phyloP scores from a whole-genome alignment of 805 yeast genomes.

The Kuraishia molischiana region DNA sequence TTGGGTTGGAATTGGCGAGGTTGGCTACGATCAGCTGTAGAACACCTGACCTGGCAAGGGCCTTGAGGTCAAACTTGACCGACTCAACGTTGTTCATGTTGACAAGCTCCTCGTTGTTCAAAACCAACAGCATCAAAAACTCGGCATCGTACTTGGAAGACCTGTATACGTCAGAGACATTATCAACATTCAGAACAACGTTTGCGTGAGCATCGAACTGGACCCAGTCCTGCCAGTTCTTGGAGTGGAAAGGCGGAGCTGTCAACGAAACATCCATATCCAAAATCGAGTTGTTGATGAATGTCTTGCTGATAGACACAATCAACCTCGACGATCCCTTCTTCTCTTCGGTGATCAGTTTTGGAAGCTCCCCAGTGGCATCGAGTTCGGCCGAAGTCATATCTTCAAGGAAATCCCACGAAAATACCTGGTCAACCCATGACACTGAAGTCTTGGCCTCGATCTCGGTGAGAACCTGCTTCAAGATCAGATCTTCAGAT shows the following conservation, averaged over 20 bases:
- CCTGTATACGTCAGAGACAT: slow-evolving; percentile 14
- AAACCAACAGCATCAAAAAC: slow-evolving; percentile 49
- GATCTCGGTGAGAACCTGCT: slow-evolving; percentile 41
- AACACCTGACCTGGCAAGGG: slow-evolving; percentile 45
- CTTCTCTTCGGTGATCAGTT: slow-evolving; percentile 33
- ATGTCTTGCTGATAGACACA: slow-evolving; percentile 38
- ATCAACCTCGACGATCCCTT: slow-evolving; percentile 33
- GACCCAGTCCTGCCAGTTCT: slow-evolving; percentile 19
- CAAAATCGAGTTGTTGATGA: slow-evolving; percentile 37
- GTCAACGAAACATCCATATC: slow-evolving; percentile 21
- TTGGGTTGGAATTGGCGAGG: slow-evolving; percentile 25
- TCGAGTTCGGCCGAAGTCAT: slow-evolving; percentile 30
- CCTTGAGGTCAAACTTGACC: slow-evolving; percentile 37
- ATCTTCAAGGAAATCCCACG: slow-evolving; percentile 56
- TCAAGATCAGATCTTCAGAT: slow-evolving; percentile 53
- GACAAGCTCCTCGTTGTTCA: slow-evolving; percentile 60
- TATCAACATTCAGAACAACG: slow-evolving; percentile 4
- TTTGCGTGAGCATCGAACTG: slow-evolving; percentile 16
- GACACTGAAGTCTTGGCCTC: slow-evolving; percentile 37
- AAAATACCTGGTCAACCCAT: slow-evolving; percentile 55
- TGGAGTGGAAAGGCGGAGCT: slow-evolving; percentile 2
- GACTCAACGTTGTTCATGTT: slow-evolving; percentile 20
- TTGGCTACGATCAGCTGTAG: slow-evolving; percentile 40
- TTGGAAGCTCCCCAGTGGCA: slow-evolving; percentile 32
- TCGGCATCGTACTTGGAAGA: slow-evolving; percentile 51